phyloP scores from a whole-genome alignment of 768 basidiomycete species.

The Suillus fuscotomentosus region DNA sequence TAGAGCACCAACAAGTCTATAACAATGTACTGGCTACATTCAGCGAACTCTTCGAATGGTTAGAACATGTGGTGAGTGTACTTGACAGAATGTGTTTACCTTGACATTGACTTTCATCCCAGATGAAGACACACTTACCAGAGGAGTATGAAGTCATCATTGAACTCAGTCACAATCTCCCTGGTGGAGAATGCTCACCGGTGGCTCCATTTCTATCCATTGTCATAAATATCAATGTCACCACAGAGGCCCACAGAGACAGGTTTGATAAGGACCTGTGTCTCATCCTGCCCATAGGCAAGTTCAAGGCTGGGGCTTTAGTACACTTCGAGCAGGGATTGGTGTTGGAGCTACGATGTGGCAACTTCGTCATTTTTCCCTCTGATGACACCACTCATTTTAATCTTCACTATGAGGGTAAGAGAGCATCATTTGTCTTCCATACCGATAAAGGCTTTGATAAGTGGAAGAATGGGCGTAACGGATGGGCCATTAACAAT shows the following conservation, averaged over 20 bases:
- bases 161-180: background rate
- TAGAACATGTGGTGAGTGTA: background rate
- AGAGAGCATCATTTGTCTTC: too few species aligned
- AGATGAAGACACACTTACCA: background rate
- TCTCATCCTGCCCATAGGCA: background rate
- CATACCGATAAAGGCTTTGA: too few species aligned
- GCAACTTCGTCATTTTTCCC: too few species aligned
- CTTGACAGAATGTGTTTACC: too few species aligned
- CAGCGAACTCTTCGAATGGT: background rate
- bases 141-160: conserved; percentile 2
- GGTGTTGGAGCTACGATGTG: too few species aligned
- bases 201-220: background rate
- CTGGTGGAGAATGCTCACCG: background rate
- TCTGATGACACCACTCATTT: too few species aligned
- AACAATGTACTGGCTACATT: background rate
- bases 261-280: background rate
- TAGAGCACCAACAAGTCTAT: background rate
- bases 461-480: too few species aligned
- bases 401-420: too few species aligned
- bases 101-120: too few species aligned
- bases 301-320: conserved; percentile 5
- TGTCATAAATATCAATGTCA: conserved; percentile 10
- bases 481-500: too few species aligned
- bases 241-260: conserved; percentile 7
- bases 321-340: conserved; percentile 7